Percentiles rank a stretch among this genome's conserved stretches.
Evolutionary conservation across 1,284 basidiomycete species (phyloP).

Genomic region (Fomitopsis betulina): DNA sequence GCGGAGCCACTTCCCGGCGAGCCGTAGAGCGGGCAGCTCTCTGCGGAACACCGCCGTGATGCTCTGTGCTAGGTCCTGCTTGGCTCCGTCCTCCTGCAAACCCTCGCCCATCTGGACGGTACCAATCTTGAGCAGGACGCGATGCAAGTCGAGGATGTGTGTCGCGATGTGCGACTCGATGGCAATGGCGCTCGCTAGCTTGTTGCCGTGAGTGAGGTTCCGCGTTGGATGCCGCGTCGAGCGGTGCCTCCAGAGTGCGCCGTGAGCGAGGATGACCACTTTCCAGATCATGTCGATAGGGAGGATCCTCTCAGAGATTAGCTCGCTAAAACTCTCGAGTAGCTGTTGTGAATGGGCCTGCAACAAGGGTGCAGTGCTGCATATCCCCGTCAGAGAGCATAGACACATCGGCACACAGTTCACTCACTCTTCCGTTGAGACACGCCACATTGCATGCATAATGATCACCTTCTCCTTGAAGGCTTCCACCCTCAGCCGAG

Average conservation of each 20-base stretch:
- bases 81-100: constrained; percentile 46
- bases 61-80: constrained; percentile 67
- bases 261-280: constrained; percentile 70
- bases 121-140: constrained; percentile 66
- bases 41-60: constrained; percentile 87
- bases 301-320: constrained; percentile 68
- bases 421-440: constrained; percentile 56
- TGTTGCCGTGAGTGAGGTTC: constrained; percentile 14
- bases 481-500: constrained; percentile 44
- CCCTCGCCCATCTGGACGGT: constrained; percentile 47
- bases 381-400: not conserved
- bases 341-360: constrained; percentile 31
- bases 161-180: constrained; percentile 69
- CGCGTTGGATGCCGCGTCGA: constrained; percentile 38
- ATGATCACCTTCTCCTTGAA: constrained; percentile 73
- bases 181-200: constrained; percentile 24
- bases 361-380: not conserved
- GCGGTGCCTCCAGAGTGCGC: constrained; percentile 79
- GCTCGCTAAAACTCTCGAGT: constrained; percentile 46
- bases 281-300: constrained; percentile 75
- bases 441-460: constrained; percentile 68
- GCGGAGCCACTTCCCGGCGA: constrained; percentile 87
- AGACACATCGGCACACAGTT: constrained; percentile 4
- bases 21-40: constrained; percentile 82
- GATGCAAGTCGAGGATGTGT: constrained; percentile 73